These are phyloP conservation scores for Cytospora piceae DNA, from an alignment of 2,329 filamentous ascomycete genomes.

Conservation along the genomic window DNA sequence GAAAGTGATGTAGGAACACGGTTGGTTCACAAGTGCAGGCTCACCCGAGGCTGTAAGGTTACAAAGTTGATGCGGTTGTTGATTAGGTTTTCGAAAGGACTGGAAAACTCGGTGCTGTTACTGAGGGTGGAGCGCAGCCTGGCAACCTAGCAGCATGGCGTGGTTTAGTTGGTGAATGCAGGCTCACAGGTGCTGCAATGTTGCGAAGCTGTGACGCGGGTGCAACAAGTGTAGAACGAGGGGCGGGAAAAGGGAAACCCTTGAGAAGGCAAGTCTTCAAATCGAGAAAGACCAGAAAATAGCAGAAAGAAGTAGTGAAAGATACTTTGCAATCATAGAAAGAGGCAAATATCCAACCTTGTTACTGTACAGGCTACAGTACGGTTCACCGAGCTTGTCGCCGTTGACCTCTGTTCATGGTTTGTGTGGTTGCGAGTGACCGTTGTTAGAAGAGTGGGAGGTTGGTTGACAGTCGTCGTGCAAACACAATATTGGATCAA, in stretches of 20 bases:
- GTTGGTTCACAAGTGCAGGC: background rate
- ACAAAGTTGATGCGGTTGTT: background rate
- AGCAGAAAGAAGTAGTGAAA: background rate
- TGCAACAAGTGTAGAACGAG: background rate
- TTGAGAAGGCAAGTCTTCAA: background rate
- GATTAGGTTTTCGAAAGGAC: background rate
- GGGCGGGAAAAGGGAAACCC: background rate
- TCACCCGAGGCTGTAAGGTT: background rate
- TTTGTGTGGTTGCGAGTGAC: background rate
- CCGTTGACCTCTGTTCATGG: background rate
- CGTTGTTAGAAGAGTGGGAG: constrained; percentile 1
- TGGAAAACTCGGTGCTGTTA: background rate
- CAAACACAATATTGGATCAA: background rate
- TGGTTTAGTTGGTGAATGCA: background rate
- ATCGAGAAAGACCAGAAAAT: background rate
- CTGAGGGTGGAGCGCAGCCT: background rate
- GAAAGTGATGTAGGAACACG: background rate
- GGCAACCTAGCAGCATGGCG: background rate
- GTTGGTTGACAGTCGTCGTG: constrained; percentile 1
- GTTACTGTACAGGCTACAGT: background rate
- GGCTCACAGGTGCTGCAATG: constrained; percentile 1
- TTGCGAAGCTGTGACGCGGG: background rate
- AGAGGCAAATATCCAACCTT: background rate
- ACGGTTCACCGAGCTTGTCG: background rate
- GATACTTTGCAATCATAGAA: background rate